phyloP scores from a whole-genome alignment of 306 rosid genomes.

The Casuarina glauca region DNA sequence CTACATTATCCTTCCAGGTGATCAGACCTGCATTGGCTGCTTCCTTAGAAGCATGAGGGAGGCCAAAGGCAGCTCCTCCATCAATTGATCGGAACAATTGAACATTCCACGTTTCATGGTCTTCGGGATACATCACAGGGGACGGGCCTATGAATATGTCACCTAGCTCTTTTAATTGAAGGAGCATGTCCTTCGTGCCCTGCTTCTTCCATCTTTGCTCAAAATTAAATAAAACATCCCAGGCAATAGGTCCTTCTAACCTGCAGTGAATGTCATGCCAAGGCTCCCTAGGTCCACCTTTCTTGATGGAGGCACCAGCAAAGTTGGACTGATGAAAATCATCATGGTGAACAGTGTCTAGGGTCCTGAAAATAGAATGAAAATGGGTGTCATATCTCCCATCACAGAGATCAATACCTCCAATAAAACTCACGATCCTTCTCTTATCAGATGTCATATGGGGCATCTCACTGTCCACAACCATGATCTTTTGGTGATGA shows the following conservation, averaged over 20 bases:
- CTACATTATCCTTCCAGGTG: slow-evolving; percentile 22
- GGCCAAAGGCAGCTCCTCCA: slow-evolving; percentile 44
- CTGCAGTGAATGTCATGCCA: slow-evolving; percentile 53
- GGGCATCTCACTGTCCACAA: slow-evolving; percentile 34
- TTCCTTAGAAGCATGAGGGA: slow-evolving; percentile 25
- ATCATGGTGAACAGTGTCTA: slow-evolving; percentile 26
- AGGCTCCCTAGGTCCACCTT: slow-evolving; percentile 55
- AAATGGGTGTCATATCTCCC: slow-evolving; percentile 25
- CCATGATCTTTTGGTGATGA: slow-evolving; percentile 53
- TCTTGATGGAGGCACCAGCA: slow-evolving; percentile 25
- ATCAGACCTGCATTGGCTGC: slow-evolving; percentile 32
- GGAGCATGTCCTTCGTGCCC: slow-evolving; percentile 33
- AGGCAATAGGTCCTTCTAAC: slow-evolving; percentile 46
- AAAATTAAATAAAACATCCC: slow-evolving; percentile 48
- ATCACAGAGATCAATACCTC: no score
- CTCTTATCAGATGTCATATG: slow-evolving; percentile 25
- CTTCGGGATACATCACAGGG: slow-evolving; percentile 24
- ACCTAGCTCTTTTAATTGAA: slow-evolving; percentile 20
- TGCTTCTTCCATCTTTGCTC: slow-evolving; percentile 53
- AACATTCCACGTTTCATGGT: slow-evolving; percentile 45
- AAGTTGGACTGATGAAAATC: slow-evolving; percentile 49
- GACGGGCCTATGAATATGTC: slow-evolving; percentile 31
- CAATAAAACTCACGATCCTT: slow-evolving; percentile 47
- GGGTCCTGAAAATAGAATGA: slow-evolving; percentile 42
- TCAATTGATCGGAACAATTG: slow-evolving; percentile 46